Base-by-base conservation (phyloP, 2,329 filamentous ascomycete species). In the Xylariales sp. region DNA sequence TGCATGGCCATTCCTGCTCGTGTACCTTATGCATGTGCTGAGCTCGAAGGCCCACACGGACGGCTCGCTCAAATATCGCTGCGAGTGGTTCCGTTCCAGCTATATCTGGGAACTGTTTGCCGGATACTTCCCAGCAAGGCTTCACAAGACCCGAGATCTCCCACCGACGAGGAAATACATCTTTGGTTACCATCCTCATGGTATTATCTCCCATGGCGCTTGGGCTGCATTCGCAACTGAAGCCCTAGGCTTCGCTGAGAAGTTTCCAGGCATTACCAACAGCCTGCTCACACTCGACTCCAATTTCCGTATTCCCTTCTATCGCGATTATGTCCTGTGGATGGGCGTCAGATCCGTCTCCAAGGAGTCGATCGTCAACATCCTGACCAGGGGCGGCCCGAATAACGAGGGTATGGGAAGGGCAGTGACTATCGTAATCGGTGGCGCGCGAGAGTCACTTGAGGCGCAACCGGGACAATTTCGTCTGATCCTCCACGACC, bases 141-240 rank as follows among this genome's bases (percentile, higher is more conserved):
- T 98, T 28, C 89, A 97, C 68, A 88, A 93, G 50, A 93, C 88
- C 4, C 77, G 85, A 50, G 75, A 84, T 43, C 77, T 98, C 5
- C 78, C 86, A 16, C 77, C 88, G 0, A 88, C 84, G 1, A 76
- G 89, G 48, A 95, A 95, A 64, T 98, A 97, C 67, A 89, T 98
- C 48, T 89, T 98, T 55, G 91, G 91, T 32, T 97, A 97, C 62
- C 93, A 97, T 56, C 93, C 93, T 0, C 93, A 98, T 59, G 91
- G 93, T 18, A 97, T 98, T 62, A 96, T 98, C 56, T 93, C 86
- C 4, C 88, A 96, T 54, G 93, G 91, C n/a, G 91, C 90, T 0
- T 96, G 91, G 68, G 87, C 82, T 4, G 86, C 90, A 4, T 97
- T 97, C 57, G 86, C 76, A 4, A 97, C 91, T 1, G 90, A 96